These are phyloP conservation scores for Fistulifera pelliculosa DNA, from an alignment of 108 stramenopile genomes.

Conservation along the genomic window DNA sequence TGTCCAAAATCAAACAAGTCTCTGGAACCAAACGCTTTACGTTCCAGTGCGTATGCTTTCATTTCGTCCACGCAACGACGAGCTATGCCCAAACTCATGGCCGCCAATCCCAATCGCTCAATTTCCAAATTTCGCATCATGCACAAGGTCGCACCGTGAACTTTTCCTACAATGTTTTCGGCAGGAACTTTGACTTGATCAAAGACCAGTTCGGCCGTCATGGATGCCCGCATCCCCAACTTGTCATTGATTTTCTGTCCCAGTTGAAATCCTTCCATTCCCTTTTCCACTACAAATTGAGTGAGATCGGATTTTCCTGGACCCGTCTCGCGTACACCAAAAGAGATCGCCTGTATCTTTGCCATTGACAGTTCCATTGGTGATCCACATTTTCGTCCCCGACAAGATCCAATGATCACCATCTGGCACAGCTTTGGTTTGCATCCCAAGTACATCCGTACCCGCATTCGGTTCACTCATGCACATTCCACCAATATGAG, in stretches of 20 bases:
- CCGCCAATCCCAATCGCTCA: slow-evolving; percentile 92
- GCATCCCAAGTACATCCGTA: slow-evolving; percentile 97
- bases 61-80: slow-evolving; percentile 89
- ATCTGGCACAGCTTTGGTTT: slow-evolving; percentile 60
- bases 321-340: slow-evolving; percentile 95
- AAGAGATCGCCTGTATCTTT: slow-evolving; percentile 85
- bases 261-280: slow-evolving; percentile 87
- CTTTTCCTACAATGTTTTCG: slow-evolving; percentile 81
- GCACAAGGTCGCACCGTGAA: slow-evolving; percentile 86
- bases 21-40: slow-evolving; percentile 87
- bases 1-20: slow-evolving; percentile 86
- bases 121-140: slow-evolving; percentile 99
- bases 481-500: slow-evolving; percentile 92
- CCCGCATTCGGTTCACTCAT: slow-evolving; percentile 98
- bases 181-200: slow-evolving; percentile 84
- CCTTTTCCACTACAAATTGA: slow-evolving; percentile 95
- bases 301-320: slow-evolving; percentile 57
- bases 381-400: slow-evolving; percentile 99
- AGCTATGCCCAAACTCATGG: slow-evolving; percentile 94
- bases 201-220: slow-evolving; percentile 97
- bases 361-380: slow-evolving; percentile 93
- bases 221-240: slow-evolving; percentile 87
- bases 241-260: slow-evolving; percentile 97
- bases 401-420: slow-evolving; percentile 72
- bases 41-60: slow-evolving; percentile 80